phyloP scores from a whole-genome alignment of 2,329 filamentous ascomycete species.

The Coniochaeta hoffmannii region DNA sequence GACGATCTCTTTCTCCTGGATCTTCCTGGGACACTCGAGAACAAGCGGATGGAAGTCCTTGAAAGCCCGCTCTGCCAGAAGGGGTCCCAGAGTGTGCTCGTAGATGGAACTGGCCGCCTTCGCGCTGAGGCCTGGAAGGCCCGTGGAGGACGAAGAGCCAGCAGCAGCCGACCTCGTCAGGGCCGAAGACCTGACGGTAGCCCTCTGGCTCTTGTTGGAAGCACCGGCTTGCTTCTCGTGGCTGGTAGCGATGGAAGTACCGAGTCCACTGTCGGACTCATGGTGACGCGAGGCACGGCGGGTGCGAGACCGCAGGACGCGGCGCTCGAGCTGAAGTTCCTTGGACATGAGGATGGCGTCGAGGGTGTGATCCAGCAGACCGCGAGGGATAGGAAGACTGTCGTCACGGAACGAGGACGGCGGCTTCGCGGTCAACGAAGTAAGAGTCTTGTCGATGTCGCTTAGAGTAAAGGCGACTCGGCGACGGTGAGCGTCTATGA shows the following conservation, averaged over 20 bases:
- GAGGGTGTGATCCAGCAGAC: constrained; percentile 50
- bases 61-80: constrained; percentile 64
- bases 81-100: constrained; percentile 69
- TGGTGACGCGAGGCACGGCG: constrained; percentile 56
- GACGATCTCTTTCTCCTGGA: constrained; percentile 77
- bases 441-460: constrained; percentile 56
- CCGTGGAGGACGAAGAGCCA: constrained; percentile 35
- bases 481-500: constrained; percentile 60
- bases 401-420: constrained; percentile 38
- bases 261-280: constrained; percentile 81
- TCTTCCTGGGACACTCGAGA: constrained; percentile 69
- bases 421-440: constrained; percentile 29
- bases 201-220: constrained; percentile 31
- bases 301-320: constrained; percentile 43
- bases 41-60: constrained; percentile 78
- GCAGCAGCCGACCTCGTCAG: constrained; percentile 51
- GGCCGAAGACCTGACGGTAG: constrained; percentile 37
- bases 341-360: constrained; percentile 40
- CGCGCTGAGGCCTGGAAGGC: constrained; percentile 55
- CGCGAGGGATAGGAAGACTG: constrained; percentile 51
- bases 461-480: constrained; percentile 60
- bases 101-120: constrained; percentile 71
- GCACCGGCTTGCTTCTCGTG: constrained; percentile 41
- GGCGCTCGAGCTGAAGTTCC: constrained; percentile 34
- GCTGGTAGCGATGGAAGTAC: constrained; percentile 66